Conservation (phyloP, 257 asterid genomes). For the Ophiorrhiza pumila region DNA sequence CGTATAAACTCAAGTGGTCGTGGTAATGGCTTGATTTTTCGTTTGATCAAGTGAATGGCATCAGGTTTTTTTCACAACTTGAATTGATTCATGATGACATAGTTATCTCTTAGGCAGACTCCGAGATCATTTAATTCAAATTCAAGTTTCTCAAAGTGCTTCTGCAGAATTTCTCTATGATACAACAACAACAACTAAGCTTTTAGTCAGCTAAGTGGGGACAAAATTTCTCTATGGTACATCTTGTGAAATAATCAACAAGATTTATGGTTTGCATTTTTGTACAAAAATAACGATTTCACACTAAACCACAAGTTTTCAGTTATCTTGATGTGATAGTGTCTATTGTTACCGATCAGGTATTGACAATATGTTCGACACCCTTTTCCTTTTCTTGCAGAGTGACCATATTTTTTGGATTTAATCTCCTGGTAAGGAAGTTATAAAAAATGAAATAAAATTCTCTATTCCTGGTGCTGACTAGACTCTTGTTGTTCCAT, state of each 20-base stretch:
- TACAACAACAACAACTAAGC: too few relatives aligned
- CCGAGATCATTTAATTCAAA: background rate
- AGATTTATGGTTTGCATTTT: too few relatives aligned
- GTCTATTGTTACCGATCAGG: background rate
- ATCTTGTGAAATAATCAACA: background rate
- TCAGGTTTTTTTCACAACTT: background rate
- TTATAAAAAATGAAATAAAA: too few relatives aligned
- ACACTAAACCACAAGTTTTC: too few relatives aligned
- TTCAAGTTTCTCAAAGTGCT: background rate
- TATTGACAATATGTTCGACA: background rate
- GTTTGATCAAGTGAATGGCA: background rate
- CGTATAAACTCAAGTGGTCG: background rate
- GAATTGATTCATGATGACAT: background rate
- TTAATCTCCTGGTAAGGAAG: too few relatives aligned
- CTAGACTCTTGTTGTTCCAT: too few relatives aligned
- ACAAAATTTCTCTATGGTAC: too few relatives aligned
- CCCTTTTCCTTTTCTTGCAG: background rate
- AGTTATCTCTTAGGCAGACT: background rate
- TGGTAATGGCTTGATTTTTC: background rate
- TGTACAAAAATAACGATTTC: too few relatives aligned
- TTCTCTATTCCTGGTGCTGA: too few relatives aligned
- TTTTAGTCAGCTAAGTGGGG: too few relatives aligned
- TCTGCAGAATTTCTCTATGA: too few relatives aligned
- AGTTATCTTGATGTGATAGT: background rate
- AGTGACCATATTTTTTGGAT: background rate